Evolutionary conservation across 768 basidiomycete species (phyloP).

Genomic region (Leucocoprinus leucothites): DNA sequence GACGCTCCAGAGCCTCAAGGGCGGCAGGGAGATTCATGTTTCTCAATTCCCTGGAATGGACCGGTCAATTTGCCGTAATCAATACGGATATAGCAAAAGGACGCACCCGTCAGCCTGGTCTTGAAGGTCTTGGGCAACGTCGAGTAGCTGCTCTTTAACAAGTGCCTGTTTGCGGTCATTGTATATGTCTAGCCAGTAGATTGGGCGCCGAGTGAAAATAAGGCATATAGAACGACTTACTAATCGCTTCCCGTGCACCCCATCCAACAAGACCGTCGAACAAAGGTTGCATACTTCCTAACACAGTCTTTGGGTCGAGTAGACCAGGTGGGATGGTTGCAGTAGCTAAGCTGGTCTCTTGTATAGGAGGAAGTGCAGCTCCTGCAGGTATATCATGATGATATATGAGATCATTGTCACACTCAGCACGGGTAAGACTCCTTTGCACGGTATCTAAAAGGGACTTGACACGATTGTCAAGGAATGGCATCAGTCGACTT

Average conservation of each 20-base stretch:
- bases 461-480: conserved; percentile 47
- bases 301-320: conserved; percentile 49
- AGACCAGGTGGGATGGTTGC: conserved; percentile 54
- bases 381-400: conserved; percentile 80
- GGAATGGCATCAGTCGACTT: neutral
- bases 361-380: conserved; percentile 62
- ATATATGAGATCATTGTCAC: conserved; percentile 96
- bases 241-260: conserved; percentile 87
- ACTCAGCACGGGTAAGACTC: conserved; percentile 65
- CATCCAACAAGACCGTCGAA: conserved; percentile 79
- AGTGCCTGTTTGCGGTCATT: conserved; percentile 74
- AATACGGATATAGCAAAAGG: neutral
- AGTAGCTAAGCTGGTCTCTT: conserved; percentile 64
- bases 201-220: neutral
- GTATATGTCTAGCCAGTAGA: conserved; percentile 66
- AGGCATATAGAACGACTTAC: conserved; percentile 39
- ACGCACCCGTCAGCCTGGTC: conserved; percentile 58
- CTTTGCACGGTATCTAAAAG: conserved; percentile 69
- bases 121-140: conserved; percentile 60
- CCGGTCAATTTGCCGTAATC: neutral
- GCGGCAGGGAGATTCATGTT: conserved; percentile 79
- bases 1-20: conserved; percentile 83
- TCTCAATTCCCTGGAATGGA: conserved; percentile 51
- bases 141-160: conserved; percentile 63
- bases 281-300: conserved; percentile 55